phyloP scores from a whole-genome alignment of 306 rosid species.

The Benincasa hispida region DNA sequence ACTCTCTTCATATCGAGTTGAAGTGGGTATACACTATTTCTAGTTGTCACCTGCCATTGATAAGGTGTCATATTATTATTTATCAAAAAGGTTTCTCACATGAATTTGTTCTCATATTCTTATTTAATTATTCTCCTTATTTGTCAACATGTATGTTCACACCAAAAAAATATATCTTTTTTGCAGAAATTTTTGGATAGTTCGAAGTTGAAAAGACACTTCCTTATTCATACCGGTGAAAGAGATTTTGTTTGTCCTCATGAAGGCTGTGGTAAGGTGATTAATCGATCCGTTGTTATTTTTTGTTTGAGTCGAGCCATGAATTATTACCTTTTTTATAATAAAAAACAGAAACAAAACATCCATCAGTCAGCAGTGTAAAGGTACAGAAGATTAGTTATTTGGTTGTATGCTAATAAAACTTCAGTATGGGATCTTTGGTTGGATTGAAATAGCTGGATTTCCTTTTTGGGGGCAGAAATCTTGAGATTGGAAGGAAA shows the following conservation, averaged over 20 bases:
- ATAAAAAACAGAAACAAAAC: background rate
- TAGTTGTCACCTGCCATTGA: background rate
- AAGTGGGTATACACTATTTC: background rate
- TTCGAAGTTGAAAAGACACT: conserved; percentile 93
- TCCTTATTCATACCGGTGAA: conserved; percentile 90
- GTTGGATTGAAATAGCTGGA: background rate
- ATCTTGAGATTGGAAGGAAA: background rate
- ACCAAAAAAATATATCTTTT: conserved; percentile 14
- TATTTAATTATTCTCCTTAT: background rate
- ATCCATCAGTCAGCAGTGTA: background rate
- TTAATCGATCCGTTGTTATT: conserved; percentile 15
- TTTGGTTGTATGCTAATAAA: background rate
- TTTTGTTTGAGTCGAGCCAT: background rate
- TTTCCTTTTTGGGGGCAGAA: background rate
- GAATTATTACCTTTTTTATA: no score
- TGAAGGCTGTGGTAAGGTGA: conserved; percentile 99
- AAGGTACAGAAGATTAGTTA: background rate
- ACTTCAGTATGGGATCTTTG: background rate
- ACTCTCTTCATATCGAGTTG: background rate
- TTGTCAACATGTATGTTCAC: background rate
- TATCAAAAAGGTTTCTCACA: background rate
- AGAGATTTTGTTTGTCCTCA: conserved; percentile 84
- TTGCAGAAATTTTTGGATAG: conserved; percentile 97
- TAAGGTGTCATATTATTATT: background rate
- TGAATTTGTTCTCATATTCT: background rate